Evolutionary conservation across 2,329 filamentous ascomycete genomes (phyloP).

Genomic region (Aspergillus japonicus): DNA sequence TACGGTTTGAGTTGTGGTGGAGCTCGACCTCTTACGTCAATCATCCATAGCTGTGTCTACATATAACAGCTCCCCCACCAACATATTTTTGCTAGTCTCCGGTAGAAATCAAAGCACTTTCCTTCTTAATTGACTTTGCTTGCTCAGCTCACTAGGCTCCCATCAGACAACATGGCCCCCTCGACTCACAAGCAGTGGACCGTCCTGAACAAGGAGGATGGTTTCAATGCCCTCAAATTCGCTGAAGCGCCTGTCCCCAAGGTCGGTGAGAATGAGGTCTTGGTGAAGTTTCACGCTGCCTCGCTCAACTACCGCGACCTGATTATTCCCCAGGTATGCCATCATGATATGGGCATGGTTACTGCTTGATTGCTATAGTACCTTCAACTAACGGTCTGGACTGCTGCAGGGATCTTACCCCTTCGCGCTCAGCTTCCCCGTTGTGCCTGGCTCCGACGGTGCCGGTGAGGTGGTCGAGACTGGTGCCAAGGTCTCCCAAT

Average conservation of each 20-base stretch:
- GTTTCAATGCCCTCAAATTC: slow-evolving; percentile 61
- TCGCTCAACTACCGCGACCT: slow-evolving; percentile 54
- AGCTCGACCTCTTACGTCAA: slow-evolving; percentile 13
- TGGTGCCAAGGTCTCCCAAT: slow-evolving; percentile 56
- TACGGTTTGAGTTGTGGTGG: background rate
- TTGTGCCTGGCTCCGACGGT: slow-evolving; percentile 37
- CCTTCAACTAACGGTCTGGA: background rate
- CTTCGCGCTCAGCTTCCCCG: slow-evolving; percentile 32
- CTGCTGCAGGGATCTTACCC: slow-evolving; percentile 32
- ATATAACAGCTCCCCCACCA: background rate
- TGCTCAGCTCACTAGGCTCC: background rate
- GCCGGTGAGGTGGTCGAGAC: slow-evolving; percentile 51
- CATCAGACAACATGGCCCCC: slow-evolving; percentile 22
- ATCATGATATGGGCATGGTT: too few relatives aligned
- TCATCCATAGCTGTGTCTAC: background rate
- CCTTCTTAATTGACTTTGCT: background rate
- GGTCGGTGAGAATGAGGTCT: slow-evolving; percentile 67
- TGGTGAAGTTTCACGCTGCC: slow-evolving; percentile 62
- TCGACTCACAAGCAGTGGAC: slow-evolving; percentile 57
- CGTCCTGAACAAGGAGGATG: slow-evolving; percentile 49
- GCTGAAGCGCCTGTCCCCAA: slow-evolving; percentile 56
- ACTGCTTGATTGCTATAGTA: slow-evolving; percentile 23
- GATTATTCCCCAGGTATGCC: slow-evolving; percentile 46
- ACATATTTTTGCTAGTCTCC: background rate
- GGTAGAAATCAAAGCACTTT: background rate